Conservation (phyloP, 1,284 basidiomycete species). For the Meira miltonrushii region DNA sequence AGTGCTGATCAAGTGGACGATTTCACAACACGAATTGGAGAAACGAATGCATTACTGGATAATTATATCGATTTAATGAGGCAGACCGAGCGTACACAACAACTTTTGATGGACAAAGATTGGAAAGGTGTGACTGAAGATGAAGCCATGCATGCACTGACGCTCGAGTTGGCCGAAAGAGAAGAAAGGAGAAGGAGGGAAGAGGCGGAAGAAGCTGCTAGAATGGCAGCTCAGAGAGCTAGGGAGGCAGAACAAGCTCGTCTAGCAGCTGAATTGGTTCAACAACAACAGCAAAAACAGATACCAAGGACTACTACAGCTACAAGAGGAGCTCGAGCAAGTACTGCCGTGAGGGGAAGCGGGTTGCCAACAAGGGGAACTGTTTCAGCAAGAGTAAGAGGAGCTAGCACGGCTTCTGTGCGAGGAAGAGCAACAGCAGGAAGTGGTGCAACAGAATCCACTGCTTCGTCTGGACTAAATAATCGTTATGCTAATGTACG, state of each 20-base stretch:
- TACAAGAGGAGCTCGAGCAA: background rate
- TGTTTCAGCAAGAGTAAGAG: background rate
- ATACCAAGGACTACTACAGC: background rate
- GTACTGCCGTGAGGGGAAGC: background rate
- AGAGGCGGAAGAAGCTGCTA: conserved; percentile 22
- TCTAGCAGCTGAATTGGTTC: background rate
- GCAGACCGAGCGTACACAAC: conserved; percentile 40
- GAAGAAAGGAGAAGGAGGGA: conserved; percentile 26
- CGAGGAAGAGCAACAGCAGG: conserved; percentile 1
- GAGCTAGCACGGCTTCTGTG: conserved; percentile 16
- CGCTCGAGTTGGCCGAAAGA: conserved; percentile 23
- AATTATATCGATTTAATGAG: conserved; percentile 40
- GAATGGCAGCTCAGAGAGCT: conserved; percentile 14
- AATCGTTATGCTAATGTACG: conserved; percentile 35
- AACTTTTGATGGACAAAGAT: conserved; percentile 32
- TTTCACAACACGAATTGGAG: conserved; percentile 30
- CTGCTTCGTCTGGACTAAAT: conserved; percentile 21
- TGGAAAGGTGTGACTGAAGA: conserved; percentile 45
- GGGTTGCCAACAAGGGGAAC: conserved; percentile 2
- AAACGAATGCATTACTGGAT: conserved; percentile 43
- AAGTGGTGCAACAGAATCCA: too few species aligned
- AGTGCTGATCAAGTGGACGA: conserved; percentile 42
- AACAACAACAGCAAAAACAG: background rate
- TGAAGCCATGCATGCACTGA: conserved; percentile 24
- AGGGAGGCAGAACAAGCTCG: conserved; percentile 16